phyloP scores from a whole-genome alignment of 805 yeast genomes.

The Suhomyces xylopsoci region DNA sequence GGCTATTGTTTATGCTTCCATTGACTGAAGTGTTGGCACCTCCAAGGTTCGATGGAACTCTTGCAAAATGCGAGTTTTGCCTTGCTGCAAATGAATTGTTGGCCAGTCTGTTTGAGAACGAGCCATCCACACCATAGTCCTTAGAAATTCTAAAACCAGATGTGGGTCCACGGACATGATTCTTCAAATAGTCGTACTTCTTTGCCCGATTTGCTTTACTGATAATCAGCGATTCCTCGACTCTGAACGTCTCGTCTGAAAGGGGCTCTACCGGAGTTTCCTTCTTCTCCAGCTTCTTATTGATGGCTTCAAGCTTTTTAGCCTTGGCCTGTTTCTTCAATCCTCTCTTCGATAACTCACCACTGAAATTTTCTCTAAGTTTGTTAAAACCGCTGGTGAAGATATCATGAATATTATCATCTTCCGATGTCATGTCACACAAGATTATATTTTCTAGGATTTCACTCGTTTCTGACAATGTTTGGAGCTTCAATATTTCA shows the following conservation, averaged over 20 bases:
- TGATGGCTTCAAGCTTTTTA: slow-evolving; percentile 6
- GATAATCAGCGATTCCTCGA: slow-evolving; percentile 23
- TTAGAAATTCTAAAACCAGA: not conserved
- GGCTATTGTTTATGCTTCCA: not conserved
- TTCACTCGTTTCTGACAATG: slow-evolving; percentile 6
- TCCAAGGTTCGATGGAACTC: not conserved
- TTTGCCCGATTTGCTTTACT: slow-evolving; percentile 27
- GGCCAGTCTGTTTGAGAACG: not conserved
- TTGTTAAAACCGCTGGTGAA: slow-evolving; percentile 21
- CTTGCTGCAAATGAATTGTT: not conserved
- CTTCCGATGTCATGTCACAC: slow-evolving; percentile 32
- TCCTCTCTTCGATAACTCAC: slow-evolving; percentile 31
- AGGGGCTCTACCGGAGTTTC: not conserved
- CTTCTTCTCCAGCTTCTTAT: slow-evolving; percentile 5
- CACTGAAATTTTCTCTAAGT: slow-evolving; percentile 22
- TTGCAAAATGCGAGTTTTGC: not conserved
- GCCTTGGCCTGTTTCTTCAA: slow-evolving; percentile 15
- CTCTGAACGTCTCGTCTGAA: slow-evolving; percentile 11
- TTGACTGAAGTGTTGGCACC: not conserved
- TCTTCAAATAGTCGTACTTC: slow-evolving; percentile 31
- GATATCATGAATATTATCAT: slow-evolving; percentile 23
- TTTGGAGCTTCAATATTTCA: slow-evolving; percentile 14
- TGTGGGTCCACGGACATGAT: slow-evolving; percentile 17
- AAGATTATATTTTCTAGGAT: slow-evolving; percentile 21
- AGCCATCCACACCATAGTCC: not conserved